These are phyloP conservation scores for Cryptosporidium sp. DNA, from an alignment of 169 alveolate genomes.

Conservation along the genomic window DNA sequence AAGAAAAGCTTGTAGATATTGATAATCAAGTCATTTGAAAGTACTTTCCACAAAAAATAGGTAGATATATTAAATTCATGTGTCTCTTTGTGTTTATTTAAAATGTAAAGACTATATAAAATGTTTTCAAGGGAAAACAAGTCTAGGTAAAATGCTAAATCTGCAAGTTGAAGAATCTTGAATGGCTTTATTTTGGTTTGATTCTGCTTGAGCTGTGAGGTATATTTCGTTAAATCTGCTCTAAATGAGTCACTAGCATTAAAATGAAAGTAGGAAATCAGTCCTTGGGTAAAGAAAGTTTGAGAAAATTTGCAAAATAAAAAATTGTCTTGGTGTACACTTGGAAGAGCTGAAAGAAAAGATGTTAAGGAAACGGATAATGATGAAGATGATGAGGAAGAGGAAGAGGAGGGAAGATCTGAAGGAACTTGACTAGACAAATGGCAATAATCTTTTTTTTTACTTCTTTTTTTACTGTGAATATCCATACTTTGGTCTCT, in stretches of 20 bases:
- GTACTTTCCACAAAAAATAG: constrained; percentile 46
- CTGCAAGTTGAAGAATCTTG: constrained; percentile 39
- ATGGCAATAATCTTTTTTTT: too few species aligned
- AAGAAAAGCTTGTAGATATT: background rate
- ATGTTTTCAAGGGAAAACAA: constrained; percentile 13
- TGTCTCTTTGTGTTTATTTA: constrained; percentile 50
- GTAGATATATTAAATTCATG: constrained; percentile 64
- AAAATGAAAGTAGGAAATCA: background rate
- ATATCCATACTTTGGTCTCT: background rate
- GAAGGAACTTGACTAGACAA: background rate
- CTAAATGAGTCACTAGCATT: background rate
- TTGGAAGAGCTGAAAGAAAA: background rate
- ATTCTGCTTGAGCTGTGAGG: background rate
- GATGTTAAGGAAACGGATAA: background rate
- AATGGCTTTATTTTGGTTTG: constrained; percentile 26
- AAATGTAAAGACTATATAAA: background rate
- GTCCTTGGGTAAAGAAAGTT: constrained; percentile 16
- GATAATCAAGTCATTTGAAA: constrained; percentile 28
- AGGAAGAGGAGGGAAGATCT: background rate
- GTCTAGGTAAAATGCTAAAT: constrained; percentile 13
- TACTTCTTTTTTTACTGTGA: background rate
- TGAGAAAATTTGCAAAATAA: constrained; percentile 12
- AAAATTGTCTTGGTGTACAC: constrained; percentile 2
- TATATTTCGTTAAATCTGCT: background rate
- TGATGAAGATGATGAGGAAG: background rate